Conservation (phyloP, 768 basidiomycete genomes). For the Xerocomellus amylosporus region DNA sequence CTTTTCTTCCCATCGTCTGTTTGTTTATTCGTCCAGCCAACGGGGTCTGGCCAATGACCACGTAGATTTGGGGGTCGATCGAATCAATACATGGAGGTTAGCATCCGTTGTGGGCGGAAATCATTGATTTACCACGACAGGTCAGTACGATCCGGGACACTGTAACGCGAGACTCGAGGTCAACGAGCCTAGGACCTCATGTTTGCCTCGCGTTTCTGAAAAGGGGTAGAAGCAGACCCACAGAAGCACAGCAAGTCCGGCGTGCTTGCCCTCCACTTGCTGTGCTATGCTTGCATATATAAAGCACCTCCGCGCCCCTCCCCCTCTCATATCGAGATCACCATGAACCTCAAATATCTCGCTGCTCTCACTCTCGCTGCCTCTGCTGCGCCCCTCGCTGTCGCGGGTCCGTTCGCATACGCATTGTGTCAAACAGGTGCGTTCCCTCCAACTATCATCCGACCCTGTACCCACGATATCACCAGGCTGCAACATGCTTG, state of each 20-base stretch:
- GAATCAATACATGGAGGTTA: too few relatives aligned
- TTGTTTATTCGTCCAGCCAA: too few relatives aligned
- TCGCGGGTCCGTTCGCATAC: conserved; percentile 22
- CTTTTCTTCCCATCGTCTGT: too few relatives aligned
- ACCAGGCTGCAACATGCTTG: conserved; percentile 26
- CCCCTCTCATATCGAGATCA: background rate
- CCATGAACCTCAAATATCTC: conserved; percentile 28
- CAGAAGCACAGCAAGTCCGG: too few relatives aligned
- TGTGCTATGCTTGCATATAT: conserved; percentile 9
- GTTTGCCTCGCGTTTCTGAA: too few relatives aligned
- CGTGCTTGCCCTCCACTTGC: background rate
- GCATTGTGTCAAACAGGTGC: conserved; percentile 26
- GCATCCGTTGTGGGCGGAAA: background rate
- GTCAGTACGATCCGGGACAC: too few relatives aligned
- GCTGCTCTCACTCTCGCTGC: conserved; percentile 17
- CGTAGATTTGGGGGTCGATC: too few relatives aligned
- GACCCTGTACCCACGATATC: background rate
- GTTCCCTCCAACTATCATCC: background rate
- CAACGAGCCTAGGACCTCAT: too few relatives aligned
- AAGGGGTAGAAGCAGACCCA: too few relatives aligned
- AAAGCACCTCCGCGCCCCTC: conserved; percentile 3
- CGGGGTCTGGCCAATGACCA: background rate
- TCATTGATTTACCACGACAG: background rate
- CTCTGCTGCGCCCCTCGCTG: conserved; percentile 7
- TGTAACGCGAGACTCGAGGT: too few relatives aligned